Base-by-base conservation (phyloP, 192 early-diverging fungal genomes). In the Umbelopsis isabellina region DNA sequence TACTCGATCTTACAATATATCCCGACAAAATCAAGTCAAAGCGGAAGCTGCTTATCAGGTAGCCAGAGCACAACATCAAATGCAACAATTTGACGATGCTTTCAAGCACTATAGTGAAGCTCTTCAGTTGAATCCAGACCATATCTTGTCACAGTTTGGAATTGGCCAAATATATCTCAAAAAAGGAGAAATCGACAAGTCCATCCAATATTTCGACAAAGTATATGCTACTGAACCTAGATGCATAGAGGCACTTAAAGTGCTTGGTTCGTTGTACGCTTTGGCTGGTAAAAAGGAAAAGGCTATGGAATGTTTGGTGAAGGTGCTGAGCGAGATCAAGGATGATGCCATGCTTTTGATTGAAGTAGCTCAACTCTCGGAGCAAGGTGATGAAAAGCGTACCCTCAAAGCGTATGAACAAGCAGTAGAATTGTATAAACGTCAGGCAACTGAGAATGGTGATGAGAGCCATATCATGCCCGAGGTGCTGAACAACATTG, bases 401-500 rank as follows among this genome's bases (percentile, higher is more conserved):
- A 49, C 76, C 8, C 47, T 79, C 10, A 68, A 72, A 49, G 77
- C 71, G 25, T 79, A 79, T 69, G 67, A 72, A 16, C 72, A 74
- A 69, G 69, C 77, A 0, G 58, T 74, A n/a, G 47, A 48, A 30
- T n/a, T 72, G 6, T 52, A 69, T n/a, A 68, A 72, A 18, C 49
- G 48, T 13, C 35, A 73, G 41, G 45, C 64, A 16, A 8, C 50
- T 8, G 18, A 71, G 27, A 68, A 77, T 13, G 66, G 69, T 33
- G 33, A 68, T 37, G 66, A 68, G 1, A 33, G 68, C 3, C 61
- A 68, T 1, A 52, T 80, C 16, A 66, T 84, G 55, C 74, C 89
- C 0, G 92, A 94, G 71, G 78, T 97, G n/a, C 82, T 91, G 77
- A 97, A 93, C 72, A 96, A 97, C 75, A 83, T 97, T 49, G 94